Evolutionary conservation across 2,329 filamentous ascomycete species (phyloP), one percentile per base, ranked within the genome.

Genomic region (Fusarium udum): DNA sequence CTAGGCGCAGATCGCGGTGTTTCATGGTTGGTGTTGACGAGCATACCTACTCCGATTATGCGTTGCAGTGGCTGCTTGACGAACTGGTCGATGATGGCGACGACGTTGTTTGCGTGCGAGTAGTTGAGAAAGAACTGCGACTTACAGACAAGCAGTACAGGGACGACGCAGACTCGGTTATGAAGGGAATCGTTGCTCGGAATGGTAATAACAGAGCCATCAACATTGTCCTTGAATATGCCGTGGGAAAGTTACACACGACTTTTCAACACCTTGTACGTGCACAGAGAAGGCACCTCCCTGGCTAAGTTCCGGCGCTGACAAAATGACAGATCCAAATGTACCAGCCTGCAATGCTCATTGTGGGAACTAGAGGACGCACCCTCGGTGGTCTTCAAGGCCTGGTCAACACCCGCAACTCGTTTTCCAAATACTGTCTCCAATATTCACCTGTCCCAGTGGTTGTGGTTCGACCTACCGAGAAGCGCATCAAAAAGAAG

Each of bases 371-470:
- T 3, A 90, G 93, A 76, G 95, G 95, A 51, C 90, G 94, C 61
- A 95, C 92, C 42, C 87, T 97, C 4, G 94, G 94, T 39, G 94
- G 95, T 32, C 91, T 97, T 64, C 95, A 97, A 80, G 93, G 94
- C 53, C 86, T 97, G 36, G 89, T 97, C 46, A 94, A 93, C 55
- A 89, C 88, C 37, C 84, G 87, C 48, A 96, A 94, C 72, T 96
- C 93, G 1, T 95, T 97, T 49, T 97, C 94, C 32, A 97, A 97
- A 80, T 98, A 97, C 83, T 97, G 95, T 78, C 87, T 97, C 18
- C 95, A 98, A 80, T 95, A 97, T 80, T 97, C 93, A 4, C 95
- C 95, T 0, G 93, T 98, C 3, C 95, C 95, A 2, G 95, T 97
- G 13, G 95, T 97, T 36, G 95, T 98, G 37, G 95, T 97, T 15